phyloP scores from a whole-genome alignment of 768 basidiomycete species.

The Tylopilus sp. region DNA sequence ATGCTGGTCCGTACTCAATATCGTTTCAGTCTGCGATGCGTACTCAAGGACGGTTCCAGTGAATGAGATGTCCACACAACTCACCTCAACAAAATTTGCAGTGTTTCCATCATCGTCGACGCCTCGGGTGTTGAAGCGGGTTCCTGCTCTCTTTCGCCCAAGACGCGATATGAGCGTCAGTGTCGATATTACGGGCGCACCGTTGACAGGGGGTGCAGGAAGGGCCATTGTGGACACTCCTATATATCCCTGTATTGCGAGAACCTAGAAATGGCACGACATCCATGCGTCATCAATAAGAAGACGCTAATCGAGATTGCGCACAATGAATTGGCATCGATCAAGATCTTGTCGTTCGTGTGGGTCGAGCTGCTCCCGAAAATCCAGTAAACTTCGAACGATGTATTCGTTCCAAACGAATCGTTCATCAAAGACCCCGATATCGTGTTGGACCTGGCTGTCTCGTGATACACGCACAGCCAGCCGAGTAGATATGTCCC shows the following conservation, averaged over 20 bases:
- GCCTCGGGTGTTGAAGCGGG: slow-evolving; percentile 94
- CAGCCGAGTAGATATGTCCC: slow-evolving; percentile 89
- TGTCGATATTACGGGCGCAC: slow-evolving; percentile 68
- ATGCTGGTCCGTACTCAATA: slow-evolving; percentile 83
- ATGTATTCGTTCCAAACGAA: slow-evolving; percentile 97
- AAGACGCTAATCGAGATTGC: slow-evolving; percentile 28
- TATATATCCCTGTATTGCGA: slow-evolving; percentile 92
- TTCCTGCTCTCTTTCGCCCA: slow-evolving; percentile 94
- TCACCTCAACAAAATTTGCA: slow-evolving; percentile 94
- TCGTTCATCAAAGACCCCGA: slow-evolving; percentile 69
- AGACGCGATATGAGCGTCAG: slow-evolving; percentile 82
- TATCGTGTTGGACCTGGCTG: slow-evolving; percentile 41
- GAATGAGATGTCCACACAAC: slow-evolving; percentile 18
- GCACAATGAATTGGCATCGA: slow-evolving; percentile 77
- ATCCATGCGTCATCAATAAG: slow-evolving; percentile 5
- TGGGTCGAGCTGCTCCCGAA: slow-evolving; percentile 72
- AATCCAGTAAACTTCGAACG: slow-evolving; percentile 81
- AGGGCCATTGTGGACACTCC: slow-evolving; percentile 78
- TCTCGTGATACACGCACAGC: slow-evolving; percentile 62
- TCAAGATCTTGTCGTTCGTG: slow-evolving; percentile 75
- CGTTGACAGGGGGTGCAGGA: slow-evolving; percentile 70
- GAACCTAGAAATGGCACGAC: slow-evolving; percentile 46
- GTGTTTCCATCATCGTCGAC: slow-evolving; percentile 94
- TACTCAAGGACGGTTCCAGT: slow-evolving; percentile 7
- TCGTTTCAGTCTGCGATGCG: slow-evolving; percentile 74